A percentile compares a stretch with the other conserved stretches of the same genome.
These are phyloP conservation scores for Paecilomyces fulvus DNA, from an alignment of 2,329 filamentous ascomycete species.

Conservation along the genomic window DNA sequence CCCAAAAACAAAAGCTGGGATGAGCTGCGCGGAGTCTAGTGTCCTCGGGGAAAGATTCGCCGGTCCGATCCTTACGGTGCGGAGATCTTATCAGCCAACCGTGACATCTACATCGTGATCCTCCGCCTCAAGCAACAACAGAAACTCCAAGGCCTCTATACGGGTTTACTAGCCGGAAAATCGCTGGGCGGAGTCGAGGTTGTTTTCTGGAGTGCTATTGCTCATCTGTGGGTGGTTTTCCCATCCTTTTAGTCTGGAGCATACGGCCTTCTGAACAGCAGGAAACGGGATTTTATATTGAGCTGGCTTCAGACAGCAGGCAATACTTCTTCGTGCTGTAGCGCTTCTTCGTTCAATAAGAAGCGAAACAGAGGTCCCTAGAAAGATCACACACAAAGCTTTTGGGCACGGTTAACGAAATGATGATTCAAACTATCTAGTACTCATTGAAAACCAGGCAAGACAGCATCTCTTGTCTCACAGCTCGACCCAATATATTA, in stretches of 20 bases:
- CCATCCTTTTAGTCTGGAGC: too few species aligned
- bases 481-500: not conserved
- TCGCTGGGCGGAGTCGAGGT: too few species aligned
- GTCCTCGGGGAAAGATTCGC: conserved; percentile 11
- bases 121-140: not conserved
- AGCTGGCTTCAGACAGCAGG: too few species aligned
- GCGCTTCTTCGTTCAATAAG: too few species aligned
- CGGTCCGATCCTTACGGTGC: conserved; percentile 1
- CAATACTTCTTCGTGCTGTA: too few species aligned
- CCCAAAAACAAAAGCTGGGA: conserved; percentile 1
- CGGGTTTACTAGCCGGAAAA: too few species aligned
- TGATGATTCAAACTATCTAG: not conserved
- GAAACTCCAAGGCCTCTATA: too few species aligned
- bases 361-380: too few species aligned
- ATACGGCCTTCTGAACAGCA: too few species aligned
- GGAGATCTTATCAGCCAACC: not conserved
- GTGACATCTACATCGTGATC: not conserved
- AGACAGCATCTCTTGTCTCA: not conserved
- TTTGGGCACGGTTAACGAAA: not conserved
- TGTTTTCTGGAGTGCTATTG: too few species aligned
- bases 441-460: not conserved
- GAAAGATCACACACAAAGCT: not conserved
- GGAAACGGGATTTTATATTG: too few species aligned
- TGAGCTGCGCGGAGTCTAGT: conserved; percentile 2
- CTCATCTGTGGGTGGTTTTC: too few species aligned